These are phyloP conservation scores for Angomonas ambiguus DNA, from an alignment of 208 protist genomes.

Conservation along the genomic window DNA sequence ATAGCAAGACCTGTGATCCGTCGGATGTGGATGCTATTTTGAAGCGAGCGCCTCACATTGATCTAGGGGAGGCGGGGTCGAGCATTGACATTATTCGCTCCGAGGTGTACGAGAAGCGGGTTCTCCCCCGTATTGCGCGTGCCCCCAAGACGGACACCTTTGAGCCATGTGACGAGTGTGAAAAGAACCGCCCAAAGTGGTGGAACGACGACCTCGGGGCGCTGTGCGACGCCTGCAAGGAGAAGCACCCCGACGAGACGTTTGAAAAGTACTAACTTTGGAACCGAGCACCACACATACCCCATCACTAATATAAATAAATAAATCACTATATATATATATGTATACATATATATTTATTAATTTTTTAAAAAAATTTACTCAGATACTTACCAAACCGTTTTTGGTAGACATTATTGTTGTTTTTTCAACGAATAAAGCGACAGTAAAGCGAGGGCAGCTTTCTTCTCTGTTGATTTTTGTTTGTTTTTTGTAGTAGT, in stretches of 20 bases:
- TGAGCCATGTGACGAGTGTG: constrained; percentile 80
- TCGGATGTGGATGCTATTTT: constrained; percentile 65
- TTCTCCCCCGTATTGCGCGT: constrained; percentile 66
- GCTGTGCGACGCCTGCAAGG: constrained; percentile 68
- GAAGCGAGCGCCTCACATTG: constrained; percentile 46
- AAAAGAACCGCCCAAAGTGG: constrained; percentile 61
- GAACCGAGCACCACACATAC: neutral
- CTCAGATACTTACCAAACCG: neutral
- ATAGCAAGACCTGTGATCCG: constrained; percentile 44
- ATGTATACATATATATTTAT: neutral
- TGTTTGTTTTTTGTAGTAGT: neutral
- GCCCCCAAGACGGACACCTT: constrained; percentile 77
- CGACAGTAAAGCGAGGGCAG: neutral
- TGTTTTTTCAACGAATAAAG: constrained; percentile 1
- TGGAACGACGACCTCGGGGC: constrained; percentile 74
- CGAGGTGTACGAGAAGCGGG: constrained; percentile 60
- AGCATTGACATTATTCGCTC: constrained; percentile 61
- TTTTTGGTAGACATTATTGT: neutral
- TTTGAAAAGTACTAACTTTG: constrained; percentile 56
- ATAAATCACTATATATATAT: neutral
- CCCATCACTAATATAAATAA: neutral
- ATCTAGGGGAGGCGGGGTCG: constrained; percentile 55
- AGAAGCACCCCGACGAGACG: constrained; percentile 21
- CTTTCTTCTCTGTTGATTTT: constrained; percentile 2
- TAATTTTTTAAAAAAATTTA: neutral